Evolutionary conservation across 192 early-diverging fungal genomes (phyloP), one percentile per base, ranked within the genome.

Genomic region (Radiomyces spectabilis): DNA sequence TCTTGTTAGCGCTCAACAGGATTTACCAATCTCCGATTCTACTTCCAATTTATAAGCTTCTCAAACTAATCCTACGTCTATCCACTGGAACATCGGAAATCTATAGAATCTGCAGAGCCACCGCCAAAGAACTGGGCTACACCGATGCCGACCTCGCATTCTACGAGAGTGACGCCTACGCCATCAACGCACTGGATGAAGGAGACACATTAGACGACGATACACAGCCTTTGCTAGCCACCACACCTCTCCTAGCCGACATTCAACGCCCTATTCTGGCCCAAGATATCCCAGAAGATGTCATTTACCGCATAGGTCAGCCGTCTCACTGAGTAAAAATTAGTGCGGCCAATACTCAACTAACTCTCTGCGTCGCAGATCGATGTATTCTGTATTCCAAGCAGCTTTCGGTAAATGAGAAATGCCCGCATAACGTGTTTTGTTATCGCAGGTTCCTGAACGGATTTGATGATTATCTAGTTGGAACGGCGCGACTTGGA

Each of bases 31-130:
- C 64, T 29, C 52, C 73, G 13, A 30, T 71, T 16, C 56, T 85
- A 15, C 56, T 79, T 16, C 64, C 65, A 40, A 16, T 80, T 27
- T 85, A 78, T 51, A 78, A 79, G 46, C 16, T 68, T 27, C 66
- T 69, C 66, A 87, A 87, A 53, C 57, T 56, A 45, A 26, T 81
- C 29, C 56, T 68, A 40, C 69, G 80, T 6, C 47, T 68, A 15
- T 21, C 79, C n/a, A 78, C 77, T 38, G 60, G 68, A 26, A 81
- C 81, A n/a, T 69, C 85, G 0, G 85, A 85, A 40, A 59, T 87
- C 52, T 86, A 72, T 1, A 59, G 76, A 7, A 61, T 81, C 30
- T 81, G 79, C 15, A 40, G 49, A 16, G n/a, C 47, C 25, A 24
- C 43, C 4, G 25, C 50, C 3, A 15, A 49, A 26, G 37, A 27